Base-by-base conservation (phyloP, 2,329 filamentous ascomycete species). In the Penicillium sp. region DNA sequence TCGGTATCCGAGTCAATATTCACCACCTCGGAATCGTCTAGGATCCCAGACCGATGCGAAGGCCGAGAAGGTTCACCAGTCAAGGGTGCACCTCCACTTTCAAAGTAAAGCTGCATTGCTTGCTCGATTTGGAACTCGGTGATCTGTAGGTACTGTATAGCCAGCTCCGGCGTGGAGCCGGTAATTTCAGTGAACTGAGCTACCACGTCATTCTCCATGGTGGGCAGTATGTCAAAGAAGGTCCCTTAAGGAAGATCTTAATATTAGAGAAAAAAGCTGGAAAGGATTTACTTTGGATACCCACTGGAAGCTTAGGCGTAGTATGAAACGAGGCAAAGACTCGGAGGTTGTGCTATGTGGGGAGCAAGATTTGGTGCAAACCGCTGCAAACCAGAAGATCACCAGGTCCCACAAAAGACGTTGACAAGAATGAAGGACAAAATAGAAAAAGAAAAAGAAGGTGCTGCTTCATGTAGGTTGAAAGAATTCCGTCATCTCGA, bases 51-150 rank as follows among this genome's bases (percentile, higher is more conserved):
- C 10, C 60, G 62, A 41, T 51, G 72, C 56, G 58, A 63, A 55
- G 63, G 67, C 62, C 55, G 68, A 38, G 55, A 52, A 31, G 75
- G 66, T 59, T 75, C 62, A 81, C 84, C 58, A 87, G 83, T 69
- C 42, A 79, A 64, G 29, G 77, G 71, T 31, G 72, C 77, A 46
- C 93, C 91, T 41, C 89, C 90, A 70, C 89, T 94, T 68, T 95
- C 91, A 73, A 91, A 97, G 77, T 86, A 99, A 13, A 97, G 85
- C 68, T 90, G 86, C 65, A 97, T 87, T 27, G 94, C 94, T 68
- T 93, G 88, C 73, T 91, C 86, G 49, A 93, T 79, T 69, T 96
- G 88, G 66, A 86, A 86, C 64, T 90, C 88, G n/a, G 91, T 87
- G 69, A 99, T 83, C 65, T 89, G 83, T 46, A 97, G 83, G 73